Evolutionary conservation across 352 stramenopile genomes (phyloP).

Genomic region (Phytophthora fragariae): DNA sequence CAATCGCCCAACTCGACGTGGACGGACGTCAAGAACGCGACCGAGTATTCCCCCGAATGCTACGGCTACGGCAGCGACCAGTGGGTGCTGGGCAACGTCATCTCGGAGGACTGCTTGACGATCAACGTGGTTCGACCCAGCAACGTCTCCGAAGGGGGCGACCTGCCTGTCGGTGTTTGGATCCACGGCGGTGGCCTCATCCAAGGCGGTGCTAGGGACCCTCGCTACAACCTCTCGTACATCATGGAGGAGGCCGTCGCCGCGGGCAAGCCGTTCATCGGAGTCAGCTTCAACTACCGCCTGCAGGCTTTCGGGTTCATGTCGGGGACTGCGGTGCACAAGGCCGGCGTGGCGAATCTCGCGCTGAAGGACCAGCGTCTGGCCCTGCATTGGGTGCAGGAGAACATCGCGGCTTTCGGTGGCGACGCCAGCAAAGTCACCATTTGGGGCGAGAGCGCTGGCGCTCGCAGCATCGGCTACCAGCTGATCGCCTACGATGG

Average conservation of each 20-base stretch:
- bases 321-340: constrained; percentile 34
- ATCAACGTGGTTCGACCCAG: constrained; percentile 77
- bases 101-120: constrained; percentile 87
- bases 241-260: constrained; percentile 33
- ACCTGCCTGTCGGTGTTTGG: constrained; percentile 38
- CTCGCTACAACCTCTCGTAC: constrained; percentile 44
- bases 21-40: constrained; percentile 33
- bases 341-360: constrained; percentile 80
- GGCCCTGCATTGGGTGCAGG: constrained; percentile 84
- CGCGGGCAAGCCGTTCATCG: constrained; percentile 40
- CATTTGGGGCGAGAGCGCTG: constrained; percentile 89
- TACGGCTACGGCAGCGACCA: constrained; percentile 39
- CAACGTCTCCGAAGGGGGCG: constrained; percentile 23
- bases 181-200: constrained; percentile 34
- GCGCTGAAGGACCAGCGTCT: constrained; percentile 87
- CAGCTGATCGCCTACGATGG: constrained; percentile 42
- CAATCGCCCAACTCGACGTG: constrained; percentile 34
- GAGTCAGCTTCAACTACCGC: constrained; percentile 53
- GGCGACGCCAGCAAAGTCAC: constrained; percentile 84
- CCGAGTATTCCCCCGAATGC: constrained; percentile 53
- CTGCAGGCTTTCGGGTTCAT: constrained; percentile 47
- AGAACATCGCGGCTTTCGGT: constrained; percentile 85
- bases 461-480: constrained; percentile 47
- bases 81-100: constrained; percentile 26
- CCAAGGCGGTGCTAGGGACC: constrained; percentile 32